Evolutionary conservation across 345 rosid genomes (phyloP).

Genomic region (Hibiscus mutabilis): DNA sequence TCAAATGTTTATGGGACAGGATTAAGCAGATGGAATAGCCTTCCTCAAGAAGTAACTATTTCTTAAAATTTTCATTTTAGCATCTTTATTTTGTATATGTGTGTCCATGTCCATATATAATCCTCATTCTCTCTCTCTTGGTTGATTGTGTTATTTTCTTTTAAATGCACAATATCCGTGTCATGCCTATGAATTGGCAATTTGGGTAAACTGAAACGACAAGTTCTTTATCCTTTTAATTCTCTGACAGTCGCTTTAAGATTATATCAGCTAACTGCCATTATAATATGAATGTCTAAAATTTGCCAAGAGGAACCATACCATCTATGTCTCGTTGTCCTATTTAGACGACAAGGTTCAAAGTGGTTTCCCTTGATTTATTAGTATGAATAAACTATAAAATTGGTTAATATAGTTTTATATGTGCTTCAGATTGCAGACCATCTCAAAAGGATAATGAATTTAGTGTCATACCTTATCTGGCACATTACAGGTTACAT

Average conservation of each 20-base stretch:
- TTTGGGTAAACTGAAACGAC: background rate
- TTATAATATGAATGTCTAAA: background rate
- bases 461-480: background rate
- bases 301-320: background rate
- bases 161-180: background rate
- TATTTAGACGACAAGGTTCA: background rate
- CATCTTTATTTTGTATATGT: background rate
- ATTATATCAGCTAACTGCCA: background rate
- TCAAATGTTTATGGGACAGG: constrained; percentile 60
- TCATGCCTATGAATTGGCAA: constrained; percentile 5
- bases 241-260: background rate
- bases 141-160: background rate
- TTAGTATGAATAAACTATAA: background rate
- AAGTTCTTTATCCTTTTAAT: constrained; percentile 5
- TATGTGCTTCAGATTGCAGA: background rate
- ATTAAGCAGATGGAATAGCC: constrained; percentile 73
- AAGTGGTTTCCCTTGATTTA: background rate
- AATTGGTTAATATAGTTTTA: background rate
- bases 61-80: constrained; percentile 3
- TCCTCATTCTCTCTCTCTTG: background rate
- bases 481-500: background rate
- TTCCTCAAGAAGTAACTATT: constrained; percentile 62
- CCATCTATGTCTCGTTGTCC: background rate
- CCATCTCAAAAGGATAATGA: background rate
- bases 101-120: too few relatives aligned